Conservation (phyloP, 2,329 filamentous ascomycete species). For the Aspergillus sp. region DNA sequence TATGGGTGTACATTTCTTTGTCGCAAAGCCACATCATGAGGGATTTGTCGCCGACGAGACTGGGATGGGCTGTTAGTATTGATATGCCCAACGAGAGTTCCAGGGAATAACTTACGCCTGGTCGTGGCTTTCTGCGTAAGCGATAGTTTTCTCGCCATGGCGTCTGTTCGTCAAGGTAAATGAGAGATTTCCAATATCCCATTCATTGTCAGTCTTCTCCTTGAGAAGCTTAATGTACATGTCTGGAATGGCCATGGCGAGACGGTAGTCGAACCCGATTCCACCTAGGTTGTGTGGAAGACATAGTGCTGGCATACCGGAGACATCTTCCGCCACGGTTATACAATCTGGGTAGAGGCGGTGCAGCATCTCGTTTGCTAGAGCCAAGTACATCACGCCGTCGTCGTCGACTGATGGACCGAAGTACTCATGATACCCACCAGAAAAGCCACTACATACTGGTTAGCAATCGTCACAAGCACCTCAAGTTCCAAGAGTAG, state of each 20-base stretch:
- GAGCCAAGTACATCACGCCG: constrained; percentile 89
- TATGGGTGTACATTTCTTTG: constrained; percentile 95
- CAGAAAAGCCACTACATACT: constrained; percentile 76
- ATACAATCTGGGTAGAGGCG: constrained; percentile 82
- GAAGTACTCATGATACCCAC: constrained; percentile 98
- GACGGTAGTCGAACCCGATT: constrained; percentile 93
- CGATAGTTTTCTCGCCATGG: constrained; percentile 96
- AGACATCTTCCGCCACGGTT: constrained; percentile 95
- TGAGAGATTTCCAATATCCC: constrained; percentile 83
- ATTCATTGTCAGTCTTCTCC: constrained; percentile 84
- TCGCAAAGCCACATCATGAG: constrained; percentile 98
- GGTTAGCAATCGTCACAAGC: constrained; percentile 3
- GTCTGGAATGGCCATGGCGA: constrained; percentile 96
- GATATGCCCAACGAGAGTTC: background rate
- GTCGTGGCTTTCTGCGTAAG: constrained; percentile 95
- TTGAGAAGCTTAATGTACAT: constrained; percentile 99
- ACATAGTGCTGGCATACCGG: constrained; percentile 97
- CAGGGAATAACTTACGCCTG: constrained; percentile 74
- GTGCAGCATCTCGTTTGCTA: constrained; percentile 96
- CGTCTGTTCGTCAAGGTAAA: constrained; percentile 89
- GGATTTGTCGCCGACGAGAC: constrained; percentile 92
- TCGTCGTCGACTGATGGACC: constrained; percentile 87
- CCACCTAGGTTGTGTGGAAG: constrained; percentile 81
- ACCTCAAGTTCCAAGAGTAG: constrained; percentile 17
- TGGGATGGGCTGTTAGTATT: constrained; percentile 35